A percentile compares a stretch with the other conserved stretches of the same genome.
Conservation (phyloP, 2,329 filamentous ascomycete genomes). For the Thermoascus crustaceus region DNA sequence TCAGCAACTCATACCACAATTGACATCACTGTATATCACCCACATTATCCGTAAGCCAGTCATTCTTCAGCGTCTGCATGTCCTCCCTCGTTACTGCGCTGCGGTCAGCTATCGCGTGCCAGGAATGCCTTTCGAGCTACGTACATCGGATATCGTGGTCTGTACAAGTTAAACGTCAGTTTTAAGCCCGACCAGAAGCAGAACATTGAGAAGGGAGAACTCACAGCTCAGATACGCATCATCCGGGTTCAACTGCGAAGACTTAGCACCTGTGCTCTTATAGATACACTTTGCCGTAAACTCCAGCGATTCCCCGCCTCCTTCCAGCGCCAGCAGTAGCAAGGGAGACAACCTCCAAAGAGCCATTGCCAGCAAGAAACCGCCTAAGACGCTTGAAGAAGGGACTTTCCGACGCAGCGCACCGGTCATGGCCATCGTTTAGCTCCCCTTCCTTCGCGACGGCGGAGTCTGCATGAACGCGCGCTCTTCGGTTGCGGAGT, state of each 20-base stretch:
- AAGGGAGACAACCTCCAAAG: too few species aligned
- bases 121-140: constrained; percentile 18
- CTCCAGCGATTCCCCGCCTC: too few species aligned
- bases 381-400: too few species aligned
- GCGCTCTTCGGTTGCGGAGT: too few species aligned
- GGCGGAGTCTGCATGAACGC: too few species aligned
- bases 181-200: background rate
- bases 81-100: constrained; percentile 74
- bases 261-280: constrained; percentile 12
- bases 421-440: too few species aligned
- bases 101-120: constrained; percentile 7
- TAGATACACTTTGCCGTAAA: too few species aligned
- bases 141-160: constrained; percentile 59
- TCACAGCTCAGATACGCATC: constrained; percentile 64
- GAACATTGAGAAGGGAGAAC: constrained; percentile 21
- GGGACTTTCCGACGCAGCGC: too few species aligned
- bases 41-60: constrained; percentile 97
- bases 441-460: too few species aligned
- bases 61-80: constrained; percentile 75
- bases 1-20: constrained; percentile 19
- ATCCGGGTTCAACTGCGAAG: constrained; percentile 46
- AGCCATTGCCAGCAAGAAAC: too few species aligned
- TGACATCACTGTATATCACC: constrained; percentile 19
- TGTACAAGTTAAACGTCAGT: constrained; percentile 22
- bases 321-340: too few species aligned